Evolutionary conservation across 2,329 filamentous ascomycete genomes (phyloP).

Genomic region (Ophioceras dolichostomum): DNA sequence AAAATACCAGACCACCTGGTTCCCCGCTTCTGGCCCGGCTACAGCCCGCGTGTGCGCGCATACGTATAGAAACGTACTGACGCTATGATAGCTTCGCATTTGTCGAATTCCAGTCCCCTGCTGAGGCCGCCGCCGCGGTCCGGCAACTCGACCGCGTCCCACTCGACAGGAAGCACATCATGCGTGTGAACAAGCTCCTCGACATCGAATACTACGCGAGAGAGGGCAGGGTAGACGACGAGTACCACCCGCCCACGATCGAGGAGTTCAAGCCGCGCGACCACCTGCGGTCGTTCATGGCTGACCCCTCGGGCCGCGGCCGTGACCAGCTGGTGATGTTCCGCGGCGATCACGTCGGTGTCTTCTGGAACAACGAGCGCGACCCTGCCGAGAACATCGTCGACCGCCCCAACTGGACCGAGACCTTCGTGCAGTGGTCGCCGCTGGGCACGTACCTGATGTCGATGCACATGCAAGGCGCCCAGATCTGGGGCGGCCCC

Average conservation of each 20-base stretch:
- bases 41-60: too few species aligned
- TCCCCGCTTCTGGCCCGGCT: too few species aligned
- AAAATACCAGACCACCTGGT: too few species aligned
- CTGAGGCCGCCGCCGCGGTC: slow-evolving; percentile 79
- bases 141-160: slow-evolving; percentile 77
- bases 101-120: slow-evolving; percentile 85
- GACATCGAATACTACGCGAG: slow-evolving; percentile 94
- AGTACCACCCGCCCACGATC: slow-evolving; percentile 72
- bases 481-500: slow-evolving; percentile 89
- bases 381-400: slow-evolving; percentile 80
- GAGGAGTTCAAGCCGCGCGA: slow-evolving; percentile 85
- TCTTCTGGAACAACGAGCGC: slow-evolving; percentile 98
- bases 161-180: slow-evolving; percentile 92
- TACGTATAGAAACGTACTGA: too few species aligned
- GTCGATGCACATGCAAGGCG: slow-evolving; percentile 90
- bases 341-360: slow-evolving; percentile 79
- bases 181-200: slow-evolving; percentile 94
- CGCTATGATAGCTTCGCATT: slow-evolving; percentile 96
- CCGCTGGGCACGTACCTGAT: slow-evolving; percentile 88
- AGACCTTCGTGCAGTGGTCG: slow-evolving; percentile 97
- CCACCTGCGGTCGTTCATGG: slow-evolving; percentile 87
- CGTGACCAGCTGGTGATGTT: slow-evolving; percentile 96
- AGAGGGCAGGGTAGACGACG: slow-evolving; percentile 86
- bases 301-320: slow-evolving; percentile 65
- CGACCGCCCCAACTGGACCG: slow-evolving; percentile 92